Evolutionary conservation across 176 grass and related monocot species (phyloP).

Genomic region (Coix lacrymajobi): DNA sequence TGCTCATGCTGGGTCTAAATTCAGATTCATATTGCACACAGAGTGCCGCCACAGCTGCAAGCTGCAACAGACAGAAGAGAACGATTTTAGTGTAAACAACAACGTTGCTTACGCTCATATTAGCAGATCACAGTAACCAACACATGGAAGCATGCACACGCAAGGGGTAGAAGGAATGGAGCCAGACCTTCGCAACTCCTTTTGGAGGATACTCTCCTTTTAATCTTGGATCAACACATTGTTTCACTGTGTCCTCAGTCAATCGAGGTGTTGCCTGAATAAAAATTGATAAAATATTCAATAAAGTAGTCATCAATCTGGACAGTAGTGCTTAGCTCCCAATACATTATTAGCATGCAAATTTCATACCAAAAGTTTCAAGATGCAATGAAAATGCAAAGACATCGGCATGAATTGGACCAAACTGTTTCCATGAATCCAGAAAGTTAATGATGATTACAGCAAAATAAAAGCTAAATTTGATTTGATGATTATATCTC

Average conservation of each 20-base stretch:
- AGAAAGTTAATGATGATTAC: background rate
- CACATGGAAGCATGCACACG: background rate
- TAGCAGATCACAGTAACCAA: background rate
- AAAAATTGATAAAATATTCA: background rate
- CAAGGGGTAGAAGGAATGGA: background rate
- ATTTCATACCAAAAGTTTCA: background rate
- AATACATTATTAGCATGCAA: background rate
- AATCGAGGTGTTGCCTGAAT: constrained; percentile 72
- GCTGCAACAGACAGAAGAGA: constrained; percentile 36
- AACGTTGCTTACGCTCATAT: background rate
- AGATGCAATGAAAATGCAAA: background rate
- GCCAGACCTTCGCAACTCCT: constrained; percentile 67
- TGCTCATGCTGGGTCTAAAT: constrained; percentile 92
- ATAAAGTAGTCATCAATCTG: background rate
- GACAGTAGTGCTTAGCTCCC: background rate
- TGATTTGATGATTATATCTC: background rate
- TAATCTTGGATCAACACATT: constrained; percentile 80
- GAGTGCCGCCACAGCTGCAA: constrained; percentile 72
- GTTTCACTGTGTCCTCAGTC: constrained; percentile 78
- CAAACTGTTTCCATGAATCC: background rate
- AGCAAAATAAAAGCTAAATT: background rate
- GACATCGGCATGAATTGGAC: background rate
- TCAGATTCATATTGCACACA: constrained; percentile 83
- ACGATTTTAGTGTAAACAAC: background rate
- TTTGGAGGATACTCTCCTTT: constrained; percentile 80